These are phyloP conservation scores for Apiospora rasikravindrae DNA, from an alignment of 2,329 filamentous ascomycete genomes.

Conservation along the genomic window DNA sequence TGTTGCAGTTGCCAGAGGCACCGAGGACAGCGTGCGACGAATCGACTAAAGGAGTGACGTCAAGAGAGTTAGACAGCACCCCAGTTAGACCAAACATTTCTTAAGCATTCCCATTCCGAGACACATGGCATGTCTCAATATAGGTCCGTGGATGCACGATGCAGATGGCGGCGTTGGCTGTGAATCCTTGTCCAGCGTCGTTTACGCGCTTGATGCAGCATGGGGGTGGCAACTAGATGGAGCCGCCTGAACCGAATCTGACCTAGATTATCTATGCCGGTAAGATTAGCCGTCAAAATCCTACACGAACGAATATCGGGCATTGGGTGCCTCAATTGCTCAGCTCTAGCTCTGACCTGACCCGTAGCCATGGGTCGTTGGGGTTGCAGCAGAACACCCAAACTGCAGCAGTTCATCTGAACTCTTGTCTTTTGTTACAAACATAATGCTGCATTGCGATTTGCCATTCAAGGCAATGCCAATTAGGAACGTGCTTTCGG, in stretches of 20 bases:
- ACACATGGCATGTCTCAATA: slow-evolving; percentile 5
- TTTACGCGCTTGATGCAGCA: slow-evolving; percentile 12
- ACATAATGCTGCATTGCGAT: background rate
- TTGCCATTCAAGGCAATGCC: background rate
- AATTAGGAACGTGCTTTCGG: background rate
- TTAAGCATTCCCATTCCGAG: background rate
- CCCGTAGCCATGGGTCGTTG: background rate
- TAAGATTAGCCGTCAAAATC: background rate
- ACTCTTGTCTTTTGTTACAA: background rate
- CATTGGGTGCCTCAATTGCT: slow-evolving; percentile 10
- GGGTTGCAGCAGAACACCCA: background rate
- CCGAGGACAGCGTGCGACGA: background rate
- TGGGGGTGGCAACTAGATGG: slow-evolving; percentile 6
- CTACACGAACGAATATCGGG: background rate
- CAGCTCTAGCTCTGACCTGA: background rate
- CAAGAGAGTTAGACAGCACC: background rate
- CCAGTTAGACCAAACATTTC: background rate
- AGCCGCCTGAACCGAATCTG: slow-evolving; percentile 1
- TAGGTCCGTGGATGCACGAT: slow-evolving; percentile 9
- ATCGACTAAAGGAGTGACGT: background rate
- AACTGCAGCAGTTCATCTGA: background rate
- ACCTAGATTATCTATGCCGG: background rate
- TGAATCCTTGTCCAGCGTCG: slow-evolving; percentile 15
- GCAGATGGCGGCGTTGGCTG: slow-evolving; percentile 9
- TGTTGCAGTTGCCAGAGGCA: slow-evolving; percentile 4